Evolutionary conservation across 2,329 filamentous ascomycete genomes (phyloP).

Genomic region (Diaporthe humulicola): DNA sequence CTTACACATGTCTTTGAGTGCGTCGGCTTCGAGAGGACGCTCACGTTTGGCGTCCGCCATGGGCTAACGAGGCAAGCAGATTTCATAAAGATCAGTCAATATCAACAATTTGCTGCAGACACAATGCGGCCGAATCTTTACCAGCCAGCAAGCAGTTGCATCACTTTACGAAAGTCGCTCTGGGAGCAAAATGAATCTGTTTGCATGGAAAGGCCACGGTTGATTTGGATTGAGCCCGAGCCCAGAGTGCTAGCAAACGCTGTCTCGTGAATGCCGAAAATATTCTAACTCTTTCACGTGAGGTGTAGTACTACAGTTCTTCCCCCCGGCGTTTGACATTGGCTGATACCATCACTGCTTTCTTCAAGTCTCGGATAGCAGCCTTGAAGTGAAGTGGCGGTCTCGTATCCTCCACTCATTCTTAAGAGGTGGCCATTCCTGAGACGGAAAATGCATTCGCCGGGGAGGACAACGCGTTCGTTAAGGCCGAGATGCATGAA

Average conservation of each 20-base stretch:
- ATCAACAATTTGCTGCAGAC: not conserved
- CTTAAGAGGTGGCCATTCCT: too few relatives aligned
- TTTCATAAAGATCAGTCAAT: not conserved
- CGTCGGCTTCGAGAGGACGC: not conserved
- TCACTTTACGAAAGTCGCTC: not conserved
- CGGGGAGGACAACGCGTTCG: not conserved
- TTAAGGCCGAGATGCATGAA: not conserved
- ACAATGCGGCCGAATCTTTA: not conserved
- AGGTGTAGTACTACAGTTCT: not conserved
- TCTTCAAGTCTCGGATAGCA: conserved; percentile 6
- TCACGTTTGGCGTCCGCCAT: not conserved
- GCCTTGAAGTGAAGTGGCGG: not conserved
- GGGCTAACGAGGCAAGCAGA: not conserved
- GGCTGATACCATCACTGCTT: not conserved
- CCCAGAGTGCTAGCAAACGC: not conserved
- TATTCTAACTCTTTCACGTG: not conserved
- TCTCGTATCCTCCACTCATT: not conserved
- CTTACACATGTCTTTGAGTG: not conserved
- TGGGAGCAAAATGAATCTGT: not conserved
- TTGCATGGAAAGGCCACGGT: not conserved
- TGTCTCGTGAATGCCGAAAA: not conserved
- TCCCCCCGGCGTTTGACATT: not conserved
- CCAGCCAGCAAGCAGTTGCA: not conserved
- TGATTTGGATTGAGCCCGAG: not conserved
- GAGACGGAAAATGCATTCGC: not conserved